phyloP scores from a whole-genome alignment of 2,329 filamentous ascomycete species.

The Endothia cerciana region DNA sequence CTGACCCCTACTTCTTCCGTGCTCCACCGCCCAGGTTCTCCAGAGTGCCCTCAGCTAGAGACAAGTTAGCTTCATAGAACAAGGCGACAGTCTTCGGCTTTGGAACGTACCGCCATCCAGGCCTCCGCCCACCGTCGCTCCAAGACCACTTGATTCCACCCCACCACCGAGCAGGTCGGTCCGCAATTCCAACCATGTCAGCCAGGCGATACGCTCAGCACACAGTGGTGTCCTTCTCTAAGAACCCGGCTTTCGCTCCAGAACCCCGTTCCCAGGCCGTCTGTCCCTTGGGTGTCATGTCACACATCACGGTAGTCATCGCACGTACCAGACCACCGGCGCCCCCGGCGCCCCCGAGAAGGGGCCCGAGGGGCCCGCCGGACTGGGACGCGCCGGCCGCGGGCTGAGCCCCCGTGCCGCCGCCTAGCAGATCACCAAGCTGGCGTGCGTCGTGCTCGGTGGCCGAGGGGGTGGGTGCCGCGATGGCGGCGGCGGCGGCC shows the following conservation, averaged over 20 bases:
- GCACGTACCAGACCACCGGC: slow-evolving; percentile 11
- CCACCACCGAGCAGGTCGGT: slow-evolving; percentile 16
- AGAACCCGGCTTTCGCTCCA: neutral
- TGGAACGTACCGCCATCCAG: slow-evolving; percentile 7
- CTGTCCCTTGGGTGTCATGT: neutral
- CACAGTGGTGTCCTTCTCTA: neutral
- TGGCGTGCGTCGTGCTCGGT: slow-evolving; percentile 12
- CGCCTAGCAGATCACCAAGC: slow-evolving; percentile 17
- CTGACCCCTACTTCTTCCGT: neutral
- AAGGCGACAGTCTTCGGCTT: neutral
- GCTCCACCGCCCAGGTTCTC: neutral
- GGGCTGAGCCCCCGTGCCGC: neutral
- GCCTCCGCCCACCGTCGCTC: slow-evolving; percentile 12
- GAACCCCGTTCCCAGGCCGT: neutral
- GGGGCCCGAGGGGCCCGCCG: neutral
- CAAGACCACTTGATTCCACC: slow-evolving; percentile 10
- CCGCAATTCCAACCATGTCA: neutral
- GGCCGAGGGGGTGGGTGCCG: slow-evolving; percentile 7
- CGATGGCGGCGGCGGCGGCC: slow-evolving; percentile 15
- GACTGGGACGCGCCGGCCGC: neutral
- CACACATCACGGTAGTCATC: neutral
- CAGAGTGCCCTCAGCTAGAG: neutral
- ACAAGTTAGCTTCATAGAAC: neutral
- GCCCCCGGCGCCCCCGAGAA: neutral
- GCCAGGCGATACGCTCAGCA: neutral